A percentile compares a stretch with the other conserved stretches of the same genome.
Conservation (phyloP, 257 asterid species). For the Nicotiana knightiana region DNA sequence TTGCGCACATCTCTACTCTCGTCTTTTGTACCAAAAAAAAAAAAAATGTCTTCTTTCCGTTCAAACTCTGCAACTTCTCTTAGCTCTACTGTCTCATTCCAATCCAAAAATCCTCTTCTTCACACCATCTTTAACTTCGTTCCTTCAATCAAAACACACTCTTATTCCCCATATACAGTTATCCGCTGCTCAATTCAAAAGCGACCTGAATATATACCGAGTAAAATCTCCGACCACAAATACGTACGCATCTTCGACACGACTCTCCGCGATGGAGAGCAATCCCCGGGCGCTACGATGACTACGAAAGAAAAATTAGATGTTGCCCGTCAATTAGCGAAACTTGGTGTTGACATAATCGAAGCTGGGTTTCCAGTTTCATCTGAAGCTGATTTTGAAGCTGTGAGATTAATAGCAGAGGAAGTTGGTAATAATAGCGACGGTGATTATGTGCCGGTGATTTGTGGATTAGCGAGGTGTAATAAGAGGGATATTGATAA, state of each 20-base stretch:
- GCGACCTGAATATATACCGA: slow-evolving; percentile 66
- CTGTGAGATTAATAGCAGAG: slow-evolving; percentile 62
- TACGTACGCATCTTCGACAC: slow-evolving; percentile 94
- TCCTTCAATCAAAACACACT: not conserved
- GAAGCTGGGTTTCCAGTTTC: slow-evolving; percentile 98
- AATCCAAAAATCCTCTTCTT: not conserved
- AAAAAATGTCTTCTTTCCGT: not conserved
- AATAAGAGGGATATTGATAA: slow-evolving; percentile 74
- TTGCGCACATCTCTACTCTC: not conserved
- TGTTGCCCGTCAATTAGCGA: slow-evolving; percentile 73
- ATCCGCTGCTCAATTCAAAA: not conserved
- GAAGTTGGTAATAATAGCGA: slow-evolving; percentile 55
- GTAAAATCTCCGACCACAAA: slow-evolving; percentile 69
- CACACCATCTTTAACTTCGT: not conserved
- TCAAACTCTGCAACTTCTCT: not conserved
- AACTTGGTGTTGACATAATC: slow-evolving; percentile 86
- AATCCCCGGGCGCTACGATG: slow-evolving; percentile 99
- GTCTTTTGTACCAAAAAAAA: not conserved
- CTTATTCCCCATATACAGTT: not conserved
- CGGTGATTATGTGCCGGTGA: slow-evolving; percentile 57
- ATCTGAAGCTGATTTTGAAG: slow-evolving; percentile 82
- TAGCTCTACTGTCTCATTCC: not conserved
- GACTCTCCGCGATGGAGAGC: slow-evolving; percentile 97
- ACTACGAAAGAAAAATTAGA: slow-evolving; percentile 85
- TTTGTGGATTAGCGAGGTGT: slow-evolving; percentile 91